Evolutionary conservation across 805 yeast species (phyloP), one percentile per base, ranked within the genome.

Genomic region (Yarrowia osloensis): DNA sequence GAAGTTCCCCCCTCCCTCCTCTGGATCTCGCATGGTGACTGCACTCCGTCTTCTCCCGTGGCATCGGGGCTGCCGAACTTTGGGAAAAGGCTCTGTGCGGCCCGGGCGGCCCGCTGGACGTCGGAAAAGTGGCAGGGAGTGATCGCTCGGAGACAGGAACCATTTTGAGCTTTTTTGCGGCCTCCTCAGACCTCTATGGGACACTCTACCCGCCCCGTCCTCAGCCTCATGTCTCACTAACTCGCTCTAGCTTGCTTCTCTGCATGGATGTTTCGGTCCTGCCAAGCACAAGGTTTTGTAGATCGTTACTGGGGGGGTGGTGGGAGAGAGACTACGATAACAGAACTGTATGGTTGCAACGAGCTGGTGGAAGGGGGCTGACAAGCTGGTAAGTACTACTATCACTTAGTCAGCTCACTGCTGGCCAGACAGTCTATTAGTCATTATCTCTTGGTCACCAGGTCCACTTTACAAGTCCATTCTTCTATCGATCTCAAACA

Each of bases 191-290:
- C 35, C 35, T 11, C 13, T 4, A 3, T n/a, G 2, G 42, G 4
- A 19, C 4, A 19, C 5, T 9, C 22, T 37, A 28, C 19, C 19
- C 22, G 22, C 17, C 22, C n/a, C 12, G 21, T 37, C 22, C 29
- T 5, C 50, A 28, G 19, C 31, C 42, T 29, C 42, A 35, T 52
- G 59, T 52, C 59, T 52, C 59, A 52, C 42, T 33, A 33, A 3
- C 29, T 31, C 59, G 31, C 59, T 52, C 42, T 52, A 52, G 59
- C 59, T 52, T 52, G 59, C 59, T 52, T 52, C 59, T 52, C 59
- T 52, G 59, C 59, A 52, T 52, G 59, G 59, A 52, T 52, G 42
- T 35, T 52, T 50, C 40, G 21, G n/a, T n/a, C n/a, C n/a, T n/a
- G n/a, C n/a, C n/a, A n/a, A n/a, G 8, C 28, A 22, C 59, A 52